A percentile compares a stretch with the other conserved stretches of the same genome.
Conservation (phyloP, 768 basidiomycete species). For the Rhizopogon vinicolor region DNA sequence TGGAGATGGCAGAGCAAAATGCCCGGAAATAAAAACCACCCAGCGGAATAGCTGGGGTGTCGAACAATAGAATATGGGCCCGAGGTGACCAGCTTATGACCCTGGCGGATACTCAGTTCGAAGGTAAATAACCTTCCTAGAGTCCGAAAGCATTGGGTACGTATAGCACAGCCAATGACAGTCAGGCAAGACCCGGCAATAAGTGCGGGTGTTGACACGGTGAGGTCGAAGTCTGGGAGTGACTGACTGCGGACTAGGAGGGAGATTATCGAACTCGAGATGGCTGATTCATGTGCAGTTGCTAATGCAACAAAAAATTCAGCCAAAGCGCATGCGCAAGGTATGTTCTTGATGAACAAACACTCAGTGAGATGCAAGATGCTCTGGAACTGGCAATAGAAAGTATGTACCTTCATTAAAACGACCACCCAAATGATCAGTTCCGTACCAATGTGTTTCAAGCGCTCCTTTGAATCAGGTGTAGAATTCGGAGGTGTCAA, state of each 20-base stretch:
- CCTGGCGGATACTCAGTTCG: conserved; percentile 29
- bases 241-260: not conserved
- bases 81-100: conserved; percentile 32
- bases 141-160: conserved; percentile 29
- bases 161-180: conserved; percentile 21
- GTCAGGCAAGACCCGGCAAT: conserved; percentile 19
- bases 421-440: not conserved
- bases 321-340: not conserved
- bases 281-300: not conserved
- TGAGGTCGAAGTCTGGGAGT: not conserved
- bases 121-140: conserved; percentile 37
- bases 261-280: not conserved
- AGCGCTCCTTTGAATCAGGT: no score
- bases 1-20: not conserved
- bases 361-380: not conserved
- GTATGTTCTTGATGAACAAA: no score
- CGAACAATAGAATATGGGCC: conserved; percentile 37
- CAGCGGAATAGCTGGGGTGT: conserved; percentile 25
- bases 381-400: not conserved
- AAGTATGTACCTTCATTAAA: not conserved
- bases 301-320: not conserved
- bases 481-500: no score
- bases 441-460: not conserved
- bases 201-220: not conserved
- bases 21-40: conserved; percentile 1